Evolutionary conservation across 2,329 filamentous ascomycete species (phyloP), one percentile per base, ranked within the genome.

Genomic region (Seiridium cupressi): DNA sequence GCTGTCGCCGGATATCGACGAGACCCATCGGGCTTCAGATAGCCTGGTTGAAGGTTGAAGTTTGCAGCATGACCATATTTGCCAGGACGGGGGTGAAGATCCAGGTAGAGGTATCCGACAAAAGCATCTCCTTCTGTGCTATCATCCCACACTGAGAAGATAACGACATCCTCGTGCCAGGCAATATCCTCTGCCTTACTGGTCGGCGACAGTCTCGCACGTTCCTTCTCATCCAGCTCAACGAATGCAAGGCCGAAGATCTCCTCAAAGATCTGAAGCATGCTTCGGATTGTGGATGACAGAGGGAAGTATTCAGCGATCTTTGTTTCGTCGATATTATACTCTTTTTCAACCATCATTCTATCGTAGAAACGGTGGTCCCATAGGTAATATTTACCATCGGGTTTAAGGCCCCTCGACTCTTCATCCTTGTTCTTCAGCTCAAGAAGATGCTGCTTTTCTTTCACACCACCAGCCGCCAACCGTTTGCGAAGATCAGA

Each of bases 11-110:
- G 90, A 72, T 93, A 93, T 60, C 87, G 83, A 58, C 90, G 84
- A 42, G 85, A 88, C 63, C 90, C 90, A 62, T 92, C 85, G 57
- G 84, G 79, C 60, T 83, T 79, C 59, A 87, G 76, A 75, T 84
- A 92, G 32, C 89, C 89, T 1, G 90, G 89, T 74, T 92, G 87
- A 2, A 95, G 75, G 74, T 88, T 91, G 79, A 95, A 94, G 79
- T 94, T 94, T 69, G 91, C 91, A 5, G 91, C 91, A 69, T 94
- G 91, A 13, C 89, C 88, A 72, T 94, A 94, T 74, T 95, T 95
- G 74, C 92, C 91, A 67, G 87, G 86, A 44, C 91, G 84, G 1
- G 91, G 91, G 74, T 92, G 89, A 26, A 94, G 81, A 73, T 95
- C 91, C 11, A 95, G 84, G 73, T 94, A 94, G 34, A 95, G 81